A percentile compares a stretch with the other conserved stretches of the same genome.
Conservation (phyloP, 306 rosid species). For the Lathyrus sativus region DNA sequence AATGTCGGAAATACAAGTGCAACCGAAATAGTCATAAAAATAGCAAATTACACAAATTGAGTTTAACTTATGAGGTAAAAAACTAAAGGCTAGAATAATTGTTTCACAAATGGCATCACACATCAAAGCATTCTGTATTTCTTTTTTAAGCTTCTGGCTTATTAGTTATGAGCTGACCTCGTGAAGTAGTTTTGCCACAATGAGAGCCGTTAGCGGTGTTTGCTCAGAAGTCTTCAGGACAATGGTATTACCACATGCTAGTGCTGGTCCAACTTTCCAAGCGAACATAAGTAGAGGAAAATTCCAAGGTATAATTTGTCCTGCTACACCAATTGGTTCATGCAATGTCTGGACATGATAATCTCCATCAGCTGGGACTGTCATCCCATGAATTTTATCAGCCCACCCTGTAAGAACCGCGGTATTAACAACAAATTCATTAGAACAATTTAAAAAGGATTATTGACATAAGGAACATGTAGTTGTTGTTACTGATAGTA, state of each 20-base stretch:
- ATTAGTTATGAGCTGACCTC: conserved; percentile 55
- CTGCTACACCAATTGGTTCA: conserved; percentile 95
- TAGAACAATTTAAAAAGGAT: neutral
- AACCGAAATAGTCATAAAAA: neutral
- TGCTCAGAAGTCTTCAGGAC: conserved; percentile 88
- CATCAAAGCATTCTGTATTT: neutral
- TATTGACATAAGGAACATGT: neutral
- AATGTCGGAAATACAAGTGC: conserved; percentile 5
- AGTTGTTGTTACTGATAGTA: conserved; percentile 21
- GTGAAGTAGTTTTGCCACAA: conserved; percentile 64
- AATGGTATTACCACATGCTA: conserved; percentile 87
- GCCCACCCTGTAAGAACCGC: conserved; percentile 72
- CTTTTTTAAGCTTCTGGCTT: neutral
- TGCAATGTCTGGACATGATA: conserved; percentile 83
- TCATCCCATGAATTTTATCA: conserved; percentile 92
- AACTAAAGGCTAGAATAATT: conserved; percentile 6
- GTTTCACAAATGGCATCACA: conserved; percentile 12
- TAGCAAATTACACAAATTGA: conserved; percentile 10
- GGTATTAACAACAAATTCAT: conserved; percentile 12
- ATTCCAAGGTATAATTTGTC: conserved; percentile 98
- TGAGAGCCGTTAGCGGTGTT: conserved; percentile 87
- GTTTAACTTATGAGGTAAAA: conserved; percentile 22
- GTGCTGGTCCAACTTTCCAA: conserved; percentile 98
- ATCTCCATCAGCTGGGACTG: conserved; percentile 87
- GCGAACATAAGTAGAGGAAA: conserved; percentile 91